Base-by-base conservation (phyloP, 257 asterid genomes). In the Solanum megistacrolobum region DNA sequence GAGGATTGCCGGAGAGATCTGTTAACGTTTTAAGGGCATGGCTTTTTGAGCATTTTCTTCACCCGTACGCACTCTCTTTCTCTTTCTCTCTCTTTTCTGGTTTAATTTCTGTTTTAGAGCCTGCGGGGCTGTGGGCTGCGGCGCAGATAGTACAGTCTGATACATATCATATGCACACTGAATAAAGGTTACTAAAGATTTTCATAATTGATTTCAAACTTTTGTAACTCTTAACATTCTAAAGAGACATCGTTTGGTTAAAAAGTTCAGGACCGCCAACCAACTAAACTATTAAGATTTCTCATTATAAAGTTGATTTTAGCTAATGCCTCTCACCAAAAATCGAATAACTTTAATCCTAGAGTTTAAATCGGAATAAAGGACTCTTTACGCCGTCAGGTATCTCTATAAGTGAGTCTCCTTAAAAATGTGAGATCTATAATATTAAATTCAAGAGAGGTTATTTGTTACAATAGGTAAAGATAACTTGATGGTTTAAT, bases 41-140 rank as follows among this genome's bases (percentile, higher is more conserved):
- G 98, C 98, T 96, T 74, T 96, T 95, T 78, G 98, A 95, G 88
- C 98, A 96, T 89, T 96, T 96, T 85, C 96, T 96, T 31, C 93
- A 93, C 76, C 99, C 99, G 98, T 95, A 95, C 43, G 73, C 62
- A 43, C 68, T 66, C 23, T 60, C 75, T 82, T n/a, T 36, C 87
- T 85, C 39, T 34, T n/a, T 36, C 87, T 85, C 39, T 34, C 84
- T 73, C 88, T 18, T 52, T n/a, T 62, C 25, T 25, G 36, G 12
- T 48, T n/a, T 10, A 65, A 10, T 65, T 65, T 62, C 87, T 48
- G 16, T 48, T 82, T 68, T 46, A 32, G 43, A 48, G 69, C 86
- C 86, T 82, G 86, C 5, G 12, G 62, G n/a, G 62, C 60, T 52
- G 60, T 5, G 60, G 66, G 66, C 66, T 58, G 66, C 29, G 27